Evolutionary conservation across 495 filamentous ascomycete genomes (phyloP), one percentile per base, ranked within the genome.

Genomic region (Penicillium ochrochloron): DNA sequence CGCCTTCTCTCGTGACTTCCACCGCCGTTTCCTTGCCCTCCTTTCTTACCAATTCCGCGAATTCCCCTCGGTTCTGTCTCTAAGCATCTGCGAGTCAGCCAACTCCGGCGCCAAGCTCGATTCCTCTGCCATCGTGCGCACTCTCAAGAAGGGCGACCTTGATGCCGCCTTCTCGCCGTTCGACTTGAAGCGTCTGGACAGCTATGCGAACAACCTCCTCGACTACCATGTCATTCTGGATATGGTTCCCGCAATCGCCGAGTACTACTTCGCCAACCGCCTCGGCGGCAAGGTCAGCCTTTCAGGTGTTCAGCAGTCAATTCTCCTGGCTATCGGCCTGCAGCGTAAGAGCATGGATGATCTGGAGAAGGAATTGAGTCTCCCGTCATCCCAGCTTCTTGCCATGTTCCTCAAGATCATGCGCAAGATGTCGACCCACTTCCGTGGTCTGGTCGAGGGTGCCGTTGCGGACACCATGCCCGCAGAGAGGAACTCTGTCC

Each of bases 201-300:
- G 90, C 62, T 99, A 98, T 70, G 92, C 95, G 12, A 96, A 95
- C 77, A 97, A 97, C 73, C 89, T 97, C 76, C 84, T 99, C 19
- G 96, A 99, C 72, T 96, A 97, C 79, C 96, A 97, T 74, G 94
- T 97, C 67, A 95, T 99, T 59, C 83, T 98, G 37, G 96, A 99
- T 71, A 86, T 99, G 76, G 81, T 98, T 64, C 96, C 96, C 2
- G 82, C 80, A 7, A 86, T 98, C 56, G 86, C 96, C 7, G 80
- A 84, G 9, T 85, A 93, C 42, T 95, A 93, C 83, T 97, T 99
- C 78, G 85, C 84, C 9, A 90, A 91, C 57, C 85, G 87, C 19
- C 78, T 98, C 3, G 87, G 80, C 63, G 75, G 80, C 48, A 80
- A 80, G 39, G 81, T 96, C 67, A 88, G 83, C 59, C 80, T 97